A percentile compares a stretch with the other conserved stretches of the same genome.
Conservation (phyloP, 108 stramenopile genomes). For the Nannochloropsis gaditana region DNA sequence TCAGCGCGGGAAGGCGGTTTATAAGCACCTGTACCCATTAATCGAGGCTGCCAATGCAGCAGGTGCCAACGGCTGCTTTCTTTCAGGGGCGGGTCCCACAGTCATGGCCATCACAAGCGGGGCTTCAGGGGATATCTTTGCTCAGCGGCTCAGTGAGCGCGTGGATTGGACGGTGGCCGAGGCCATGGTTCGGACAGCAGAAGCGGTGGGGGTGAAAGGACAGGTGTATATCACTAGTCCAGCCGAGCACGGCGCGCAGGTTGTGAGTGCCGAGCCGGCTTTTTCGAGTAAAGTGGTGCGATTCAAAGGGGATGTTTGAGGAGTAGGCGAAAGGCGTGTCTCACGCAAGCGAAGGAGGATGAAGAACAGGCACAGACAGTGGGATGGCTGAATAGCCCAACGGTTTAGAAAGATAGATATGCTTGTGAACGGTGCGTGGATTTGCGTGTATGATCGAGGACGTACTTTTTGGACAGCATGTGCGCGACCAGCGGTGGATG, state of each 20-base stretch:
- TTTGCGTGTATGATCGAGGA: no score
- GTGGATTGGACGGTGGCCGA: slow-evolving; percentile 82
- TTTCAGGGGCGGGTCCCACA: slow-evolving; percentile 91
- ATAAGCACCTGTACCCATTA: slow-evolving; percentile 87
- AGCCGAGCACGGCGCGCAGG: slow-evolving; percentile 50
- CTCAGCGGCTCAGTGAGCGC: slow-evolving; percentile 87
- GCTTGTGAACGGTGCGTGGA: no score
- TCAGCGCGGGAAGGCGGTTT: slow-evolving; percentile 78
- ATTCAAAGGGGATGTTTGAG: slow-evolving; percentile 41
- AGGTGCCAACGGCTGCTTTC: background rate
- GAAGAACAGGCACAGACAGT: background rate
- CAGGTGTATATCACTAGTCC: slow-evolving; percentile 58
- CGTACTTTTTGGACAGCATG: no score
- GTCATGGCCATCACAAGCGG: slow-evolving; percentile 95
- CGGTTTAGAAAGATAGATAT: no score
- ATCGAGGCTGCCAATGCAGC: slow-evolving; percentile 70
- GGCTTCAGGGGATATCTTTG: slow-evolving; percentile 93
- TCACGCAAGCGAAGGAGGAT: background rate
- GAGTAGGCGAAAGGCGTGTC: no score
- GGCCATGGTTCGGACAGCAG: slow-evolving; percentile 83
- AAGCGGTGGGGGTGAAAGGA: slow-evolving; percentile 49
- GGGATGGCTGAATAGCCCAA: background rate
- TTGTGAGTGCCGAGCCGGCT: slow-evolving; percentile 42
- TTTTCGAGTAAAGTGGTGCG: slow-evolving; percentile 34
- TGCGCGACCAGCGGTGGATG: no score